A percentile compares a stretch with the other conserved stretches of the same genome.
Evolutionary conservation across 345 rosid species (phyloP).

Genomic region (Gossypium anomalum): DNA sequence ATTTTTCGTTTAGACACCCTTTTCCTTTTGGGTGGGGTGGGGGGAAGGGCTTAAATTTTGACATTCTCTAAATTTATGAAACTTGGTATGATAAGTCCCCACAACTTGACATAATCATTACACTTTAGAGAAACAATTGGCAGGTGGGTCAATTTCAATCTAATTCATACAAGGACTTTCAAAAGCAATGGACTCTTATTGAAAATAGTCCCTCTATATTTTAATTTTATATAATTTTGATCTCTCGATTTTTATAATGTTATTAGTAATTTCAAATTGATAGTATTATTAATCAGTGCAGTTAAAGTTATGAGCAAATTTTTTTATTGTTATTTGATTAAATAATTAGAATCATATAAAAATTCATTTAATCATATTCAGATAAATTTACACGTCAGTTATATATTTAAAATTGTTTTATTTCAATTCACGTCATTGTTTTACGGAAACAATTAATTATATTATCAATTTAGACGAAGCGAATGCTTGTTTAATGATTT

Average conservation of each 20-base stretch:
- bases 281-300: no score
- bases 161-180: constrained; percentile 22
- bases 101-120: constrained; percentile 16
- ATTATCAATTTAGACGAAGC: not conserved
- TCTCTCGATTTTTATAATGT: no score
- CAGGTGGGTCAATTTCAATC: constrained; percentile 20
- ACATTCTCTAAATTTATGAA: not conserved
- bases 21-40: not conserved
- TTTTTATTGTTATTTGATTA: no score
- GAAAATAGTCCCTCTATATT: not conserved
- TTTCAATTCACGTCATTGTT: no score
- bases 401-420: no score
- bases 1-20: not conserved
- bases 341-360: no score
- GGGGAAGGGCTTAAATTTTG: not conserved
- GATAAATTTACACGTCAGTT: no score
- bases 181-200: constrained; percentile 2
- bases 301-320: no score
- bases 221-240: no score
- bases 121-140: constrained; percentile 13
- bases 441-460: no score
- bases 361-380: no score
- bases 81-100: not conserved
- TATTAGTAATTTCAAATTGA: no score
- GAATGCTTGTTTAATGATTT: not conserved